Evolutionary conservation across 495 filamentous ascomycete genomes (phyloP).

Genomic region (Annulohypoxylon maeteangense): DNA sequence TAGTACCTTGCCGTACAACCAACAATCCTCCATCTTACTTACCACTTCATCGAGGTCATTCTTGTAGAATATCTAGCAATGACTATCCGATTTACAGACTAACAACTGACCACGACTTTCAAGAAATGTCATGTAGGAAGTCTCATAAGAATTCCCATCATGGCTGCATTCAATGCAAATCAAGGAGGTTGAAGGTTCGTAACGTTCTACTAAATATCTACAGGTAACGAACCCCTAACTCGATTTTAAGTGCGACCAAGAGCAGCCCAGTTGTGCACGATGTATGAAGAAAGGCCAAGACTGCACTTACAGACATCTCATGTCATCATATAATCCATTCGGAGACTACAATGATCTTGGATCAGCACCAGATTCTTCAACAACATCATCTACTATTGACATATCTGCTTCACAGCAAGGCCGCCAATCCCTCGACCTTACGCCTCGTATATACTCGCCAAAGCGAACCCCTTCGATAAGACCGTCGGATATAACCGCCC

Average conservation of each 20-base stretch:
- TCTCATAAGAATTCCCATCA: slow-evolving; percentile 32
- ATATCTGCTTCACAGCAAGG: not conserved
- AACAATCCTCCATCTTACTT: no score
- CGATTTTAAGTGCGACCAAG: slow-evolving; percentile 11
- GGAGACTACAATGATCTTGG: not conserved
- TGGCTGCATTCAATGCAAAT: slow-evolving; percentile 36
- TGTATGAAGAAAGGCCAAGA: slow-evolving; percentile 4
- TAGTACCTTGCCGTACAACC: no score
- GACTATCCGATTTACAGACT: not conserved
- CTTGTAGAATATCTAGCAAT: no score
- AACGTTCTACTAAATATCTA: not conserved
- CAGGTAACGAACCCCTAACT: not conserved
- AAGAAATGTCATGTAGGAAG: slow-evolving; percentile 16
- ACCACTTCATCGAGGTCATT: no score
- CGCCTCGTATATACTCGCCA: not conserved
- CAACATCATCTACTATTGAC: not conserved
- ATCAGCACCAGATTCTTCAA: not conserved
- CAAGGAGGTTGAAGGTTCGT: slow-evolving; percentile 29
- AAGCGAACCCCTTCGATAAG: not conserved
- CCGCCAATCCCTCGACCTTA: not conserved
- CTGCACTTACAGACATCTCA: slow-evolving; percentile 20
- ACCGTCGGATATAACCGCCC: not conserved
- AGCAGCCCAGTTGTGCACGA: slow-evolving; percentile 13
- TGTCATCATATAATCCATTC: slow-evolving; percentile 18
- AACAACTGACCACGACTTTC: no score